Conservation (phyloP, 176 grass and related monocot species). For the Echinochloa phyllopogon region DNA sequence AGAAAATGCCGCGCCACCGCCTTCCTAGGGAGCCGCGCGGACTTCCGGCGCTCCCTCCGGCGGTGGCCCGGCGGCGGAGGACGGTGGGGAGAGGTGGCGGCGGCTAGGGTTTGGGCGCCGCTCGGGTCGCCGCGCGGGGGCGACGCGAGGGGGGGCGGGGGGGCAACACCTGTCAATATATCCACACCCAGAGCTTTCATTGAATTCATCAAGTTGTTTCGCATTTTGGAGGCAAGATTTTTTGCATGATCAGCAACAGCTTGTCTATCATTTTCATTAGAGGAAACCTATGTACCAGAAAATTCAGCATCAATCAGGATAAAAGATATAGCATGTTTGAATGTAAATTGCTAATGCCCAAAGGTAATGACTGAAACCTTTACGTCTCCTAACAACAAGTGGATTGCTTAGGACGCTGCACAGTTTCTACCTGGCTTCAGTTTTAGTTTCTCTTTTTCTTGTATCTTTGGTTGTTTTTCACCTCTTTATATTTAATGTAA, state of each 20-base stretch:
- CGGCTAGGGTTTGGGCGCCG: no score
- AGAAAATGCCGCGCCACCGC: no score
- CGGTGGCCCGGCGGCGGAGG: no score
- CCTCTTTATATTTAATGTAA: no score
- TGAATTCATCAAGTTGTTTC: constrained; percentile 92
- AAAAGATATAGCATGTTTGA: background rate
- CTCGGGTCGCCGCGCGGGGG: no score
- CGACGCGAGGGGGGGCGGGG: no score
- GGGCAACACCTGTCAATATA: constrained; percentile 83
- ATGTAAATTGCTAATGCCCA: background rate
- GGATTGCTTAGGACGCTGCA: background rate
- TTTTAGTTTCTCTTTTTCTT: no score
- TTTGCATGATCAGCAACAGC: constrained; percentile 93
- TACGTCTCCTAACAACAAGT: background rate
- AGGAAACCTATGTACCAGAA: constrained; percentile 59
- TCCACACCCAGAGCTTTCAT: constrained; percentile 89
- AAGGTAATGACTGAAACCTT: background rate
- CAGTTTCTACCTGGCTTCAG: no score
- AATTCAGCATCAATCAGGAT: constrained; percentile 22
- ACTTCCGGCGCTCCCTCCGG: no score
- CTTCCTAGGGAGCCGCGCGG: no score
- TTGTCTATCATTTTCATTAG: constrained; percentile 84
- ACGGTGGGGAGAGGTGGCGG: no score
- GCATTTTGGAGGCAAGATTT: constrained; percentile 91
- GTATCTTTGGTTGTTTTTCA: no score